Evolutionary conservation across 768 basidiomycete species (phyloP), one percentile per base, ranked within the genome.

Genomic region (Cystofilobasidium macerans): DNA sequence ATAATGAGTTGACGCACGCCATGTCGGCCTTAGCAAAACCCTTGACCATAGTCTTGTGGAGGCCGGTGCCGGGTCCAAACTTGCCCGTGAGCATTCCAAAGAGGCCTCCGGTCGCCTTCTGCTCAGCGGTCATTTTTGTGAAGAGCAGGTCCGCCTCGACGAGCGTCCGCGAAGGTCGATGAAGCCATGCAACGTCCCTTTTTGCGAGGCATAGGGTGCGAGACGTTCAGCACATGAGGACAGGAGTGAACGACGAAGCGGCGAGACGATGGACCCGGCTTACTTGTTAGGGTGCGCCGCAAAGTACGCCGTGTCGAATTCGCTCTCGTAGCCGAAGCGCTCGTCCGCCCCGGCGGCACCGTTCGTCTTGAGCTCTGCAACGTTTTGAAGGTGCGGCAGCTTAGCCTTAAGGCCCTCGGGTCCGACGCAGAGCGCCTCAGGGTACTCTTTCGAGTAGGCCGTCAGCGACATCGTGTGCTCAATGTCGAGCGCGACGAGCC

Each of bases 161-260:
- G 53, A 93, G 77, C 0, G 85, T 82, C 73, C 84, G 86, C 13
- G 85, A 86, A 0, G 82, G 78, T 14, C 77, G 74, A 71, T 93
- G 90, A 66, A 86, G 81, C 75, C 88, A 89, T 0, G 88, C 87
- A 18, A 92, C 82, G 61, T 93, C 89, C 71, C 87, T 85, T 72
- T 87, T 88, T n/a, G n/a, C n/a, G n/a, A n/a, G n/a, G n/a, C n/a
- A n/a, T n/a, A 69, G 77, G 65, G 60, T 77, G 76, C 7, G 75
- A 69, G 3, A 88, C 87, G 71, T 86, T 24, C 87, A 70, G 84
- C 22, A 42, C 13, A 26, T n/a, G n/a, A 16, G 58, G 64, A 32
- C 3, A 54, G 20, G n/a, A 58, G 53, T 11, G 67, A 69, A 62
- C 60, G 56, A 4, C 36, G 61, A 22, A 57, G 53, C n/a, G n/a